Evolutionary conservation across 2,329 filamentous ascomycete species (phyloP), one percentile per base, ranked within the genome.

Genomic region (Arachnomyces sp.): DNA sequence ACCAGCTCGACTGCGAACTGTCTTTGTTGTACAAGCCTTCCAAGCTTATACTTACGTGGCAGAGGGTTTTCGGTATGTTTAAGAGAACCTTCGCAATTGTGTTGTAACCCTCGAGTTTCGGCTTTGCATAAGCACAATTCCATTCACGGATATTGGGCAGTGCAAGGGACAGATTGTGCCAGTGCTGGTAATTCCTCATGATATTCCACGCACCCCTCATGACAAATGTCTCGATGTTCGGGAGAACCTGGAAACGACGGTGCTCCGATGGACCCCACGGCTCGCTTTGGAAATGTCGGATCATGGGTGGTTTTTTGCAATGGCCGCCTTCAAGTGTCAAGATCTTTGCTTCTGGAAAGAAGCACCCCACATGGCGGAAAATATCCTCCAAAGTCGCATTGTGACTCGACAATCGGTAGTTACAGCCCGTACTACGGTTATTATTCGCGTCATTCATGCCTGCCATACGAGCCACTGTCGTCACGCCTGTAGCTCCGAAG

Each of bases 131-230:
- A 25, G 63, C 61, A 45, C 67, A 71, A 48, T 74, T 67, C 66
- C 68, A 72, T 52, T 74, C 72, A n/a, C 59, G 65, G 12, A 87
- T 62, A 45, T 76, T 79, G 1, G 84, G 84, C 32, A 87, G 57
- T 4, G 82, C 81, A 9, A 64, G 59, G 14, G 77, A 68, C 36
- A 88, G 72, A 38, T 69, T 71, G 41, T 70, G 62, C 61, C 84
- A 86, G 57, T 87, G 81, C 13, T 68, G 63, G 32, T 75, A 65
- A 12, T 73, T 68, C 34, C 83, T 71, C 59, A 86, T 82, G 18
- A 87, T 69, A 53, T 87, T 87, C 83, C 83, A 88, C 49, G 86
- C 81, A 5, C 83, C 83, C 51, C 82, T 80, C 60, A 82, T 82
- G 32, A 86, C 75, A 14, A 87, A 69, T 1, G 81, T 85, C 39